phyloP scores from a whole-genome alignment of 2,329 filamentous ascomycete species.

The Cladophialophora exuberans region DNA sequence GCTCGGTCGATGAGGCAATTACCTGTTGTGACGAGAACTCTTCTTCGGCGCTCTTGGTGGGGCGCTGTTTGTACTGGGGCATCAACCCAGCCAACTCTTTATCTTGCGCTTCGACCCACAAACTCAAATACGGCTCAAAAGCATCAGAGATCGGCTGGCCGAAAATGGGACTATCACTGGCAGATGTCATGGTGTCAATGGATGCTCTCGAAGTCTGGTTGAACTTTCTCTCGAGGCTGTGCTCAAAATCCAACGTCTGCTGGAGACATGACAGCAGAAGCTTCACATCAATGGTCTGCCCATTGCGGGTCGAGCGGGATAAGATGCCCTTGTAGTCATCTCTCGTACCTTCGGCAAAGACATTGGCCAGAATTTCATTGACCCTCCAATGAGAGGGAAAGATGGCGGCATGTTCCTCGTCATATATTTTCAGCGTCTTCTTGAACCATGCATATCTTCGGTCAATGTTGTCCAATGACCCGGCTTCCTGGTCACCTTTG shows the following conservation, averaged over 20 bases:
- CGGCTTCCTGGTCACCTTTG: slow-evolving; percentile 93
- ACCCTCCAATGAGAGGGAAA: slow-evolving; percentile 90
- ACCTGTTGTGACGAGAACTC: slow-evolving; percentile 91
- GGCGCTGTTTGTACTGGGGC: slow-evolving; percentile 82
- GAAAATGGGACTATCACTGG: slow-evolving; percentile 78
- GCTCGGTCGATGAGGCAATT: slow-evolving; percentile 89
- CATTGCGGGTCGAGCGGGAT: slow-evolving; percentile 81
- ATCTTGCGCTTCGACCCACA: slow-evolving; percentile 97
- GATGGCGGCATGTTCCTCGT: slow-evolving; percentile 85
- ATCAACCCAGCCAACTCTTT: slow-evolving; percentile 82
- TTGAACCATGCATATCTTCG: slow-evolving; percentile 95
- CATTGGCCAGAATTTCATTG: slow-evolving; percentile 83
- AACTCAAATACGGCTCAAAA: slow-evolving; percentile 93
- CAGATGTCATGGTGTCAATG: slow-evolving; percentile 84
- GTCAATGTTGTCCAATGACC: slow-evolving; percentile 94
- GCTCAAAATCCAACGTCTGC: slow-evolving; percentile 96
- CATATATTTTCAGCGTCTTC: slow-evolving; percentile 91
- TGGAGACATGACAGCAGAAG: slow-evolving; percentile 85
- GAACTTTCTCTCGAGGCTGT: slow-evolving; percentile 84
- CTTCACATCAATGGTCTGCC: slow-evolving; percentile 84
- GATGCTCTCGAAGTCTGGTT: slow-evolving; percentile 71
- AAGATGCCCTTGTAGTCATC: slow-evolving; percentile 95
- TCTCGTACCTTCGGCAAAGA: slow-evolving; percentile 92
- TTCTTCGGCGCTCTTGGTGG: slow-evolving; percentile 79
- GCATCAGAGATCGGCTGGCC: slow-evolving; percentile 92